Percentiles rank a stretch among this genome's conserved stretches.
Evolutionary conservation across 2,329 filamentous ascomycete species (phyloP).

Genomic region (Fusarium veterinarium): DNA sequence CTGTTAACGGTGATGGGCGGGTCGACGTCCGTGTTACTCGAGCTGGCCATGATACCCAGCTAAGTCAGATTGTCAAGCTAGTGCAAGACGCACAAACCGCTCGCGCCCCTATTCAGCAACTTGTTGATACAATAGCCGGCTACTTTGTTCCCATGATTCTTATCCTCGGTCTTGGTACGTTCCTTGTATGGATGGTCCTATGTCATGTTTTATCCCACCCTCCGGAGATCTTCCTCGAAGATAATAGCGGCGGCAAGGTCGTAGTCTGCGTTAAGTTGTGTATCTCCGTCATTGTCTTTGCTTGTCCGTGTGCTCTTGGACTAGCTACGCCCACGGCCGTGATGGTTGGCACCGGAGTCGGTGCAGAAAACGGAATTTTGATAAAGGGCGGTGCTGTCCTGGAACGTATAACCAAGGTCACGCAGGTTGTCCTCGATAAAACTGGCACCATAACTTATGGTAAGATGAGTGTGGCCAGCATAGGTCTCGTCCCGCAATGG

Average conservation of each 20-base stretch:
- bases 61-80: constrained; percentile 96
- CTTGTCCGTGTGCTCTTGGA: constrained; percentile 94
- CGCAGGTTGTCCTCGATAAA: constrained; percentile 92
- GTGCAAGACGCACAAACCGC: constrained; percentile 97
- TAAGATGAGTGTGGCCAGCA: constrained; percentile 87
- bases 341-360: constrained; percentile 97
- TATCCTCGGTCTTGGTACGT: constrained; percentile 84
- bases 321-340: constrained; percentile 97
- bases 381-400: constrained; percentile 95
- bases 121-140: constrained; percentile 90
- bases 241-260: constrained; percentile 85
- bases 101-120: constrained; percentile 90
- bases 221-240: constrained; percentile 85
- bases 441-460: constrained; percentile 94
- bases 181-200: constrained; percentile 92
- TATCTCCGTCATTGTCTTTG: constrained; percentile 99
- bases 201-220: constrained; percentile 86
- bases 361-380: constrained; percentile 93
- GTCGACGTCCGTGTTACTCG: constrained; percentile 93
- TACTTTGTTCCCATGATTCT: constrained; percentile 95
- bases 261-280: constrained; percentile 98
- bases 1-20: constrained; percentile 92
- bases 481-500: constrained; percentile 72
- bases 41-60: constrained; percentile 92
- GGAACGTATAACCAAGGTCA: constrained; percentile 90